Conservation (phyloP, 179 eudicot genomes). For the Spinacia oleracea region DNA sequence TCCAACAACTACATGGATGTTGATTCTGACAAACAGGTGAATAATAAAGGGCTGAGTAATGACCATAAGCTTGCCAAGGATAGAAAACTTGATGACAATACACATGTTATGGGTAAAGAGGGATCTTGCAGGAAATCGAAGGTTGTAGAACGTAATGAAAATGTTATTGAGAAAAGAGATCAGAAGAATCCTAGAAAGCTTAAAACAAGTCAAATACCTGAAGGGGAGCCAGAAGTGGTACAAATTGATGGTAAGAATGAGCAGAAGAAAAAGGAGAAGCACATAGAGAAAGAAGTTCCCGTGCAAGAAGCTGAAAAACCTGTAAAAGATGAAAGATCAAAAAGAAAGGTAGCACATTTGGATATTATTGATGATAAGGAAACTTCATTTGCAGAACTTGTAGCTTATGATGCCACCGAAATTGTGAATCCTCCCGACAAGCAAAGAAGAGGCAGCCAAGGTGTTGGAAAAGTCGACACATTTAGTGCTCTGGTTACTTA, state of each 20-base stretch:
- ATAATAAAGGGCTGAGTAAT: not conserved
- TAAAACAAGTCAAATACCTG: not conserved
- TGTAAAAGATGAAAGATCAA: constrained; percentile 29
- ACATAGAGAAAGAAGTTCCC: constrained; percentile 25
- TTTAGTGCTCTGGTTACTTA: constrained; percentile 41
- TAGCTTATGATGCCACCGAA: constrained; percentile 30
- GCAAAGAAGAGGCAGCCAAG: constrained; percentile 25
- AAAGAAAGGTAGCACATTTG: constrained; percentile 41
- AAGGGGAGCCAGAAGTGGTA: constrained; percentile 20
- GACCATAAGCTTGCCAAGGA: not conserved
- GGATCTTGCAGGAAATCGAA: not conserved
- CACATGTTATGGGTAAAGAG: not conserved
- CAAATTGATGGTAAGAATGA: constrained; percentile 23
- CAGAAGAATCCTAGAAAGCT: constrained; percentile 15
- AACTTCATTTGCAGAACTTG: constrained; percentile 56
- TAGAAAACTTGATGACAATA: not conserved
- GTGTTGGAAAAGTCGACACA: constrained; percentile 28
- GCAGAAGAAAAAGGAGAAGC: constrained; percentile 34
- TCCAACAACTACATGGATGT: not conserved
- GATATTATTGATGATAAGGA: constrained; percentile 66
- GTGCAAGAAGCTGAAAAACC: constrained; percentile 15
- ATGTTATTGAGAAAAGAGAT: constrained; percentile 13
- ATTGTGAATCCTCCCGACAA: constrained; percentile 15
- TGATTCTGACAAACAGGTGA: not conserved
- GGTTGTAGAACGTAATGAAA: not conserved